Evolutionary conservation across 2,329 filamentous ascomycete species (phyloP).

Genomic region (Lasiodiplodia citricola): DNA sequence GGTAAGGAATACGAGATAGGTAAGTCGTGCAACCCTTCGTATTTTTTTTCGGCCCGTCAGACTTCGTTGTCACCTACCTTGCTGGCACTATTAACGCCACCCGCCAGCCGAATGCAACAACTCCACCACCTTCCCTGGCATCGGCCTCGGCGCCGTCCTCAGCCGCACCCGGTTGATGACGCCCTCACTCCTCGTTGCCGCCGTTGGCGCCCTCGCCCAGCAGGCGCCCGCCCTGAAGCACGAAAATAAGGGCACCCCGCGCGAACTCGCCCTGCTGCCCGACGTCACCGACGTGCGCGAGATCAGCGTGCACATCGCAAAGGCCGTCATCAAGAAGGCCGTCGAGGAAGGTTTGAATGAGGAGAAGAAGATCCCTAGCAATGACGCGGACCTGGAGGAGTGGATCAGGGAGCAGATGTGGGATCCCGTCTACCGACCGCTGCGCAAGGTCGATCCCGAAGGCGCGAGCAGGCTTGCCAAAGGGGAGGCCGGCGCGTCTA

Average conservation of each 20-base stretch:
- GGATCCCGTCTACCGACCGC: slow-evolving; percentile 70
- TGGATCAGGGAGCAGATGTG: slow-evolving; percentile 85
- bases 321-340: slow-evolving; percentile 74
- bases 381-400: slow-evolving; percentile 63
- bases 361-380: slow-evolving; percentile 67
- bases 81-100: neutral
- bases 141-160: slow-evolving; percentile 79
- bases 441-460: slow-evolving; percentile 61
- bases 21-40: slow-evolving; percentile 35
- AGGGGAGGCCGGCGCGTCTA: slow-evolving; percentile 59
- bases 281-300: slow-evolving; percentile 76
- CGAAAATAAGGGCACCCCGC: slow-evolving; percentile 42
- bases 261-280: slow-evolving; percentile 68
- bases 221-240: slow-evolving; percentile 73
- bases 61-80: neutral
- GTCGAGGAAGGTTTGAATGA: slow-evolving; percentile 71
- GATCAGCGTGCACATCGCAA: slow-evolving; percentile 79
- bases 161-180: slow-evolving; percentile 70
- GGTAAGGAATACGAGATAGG: slow-evolving; percentile 61
- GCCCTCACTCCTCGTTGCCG: slow-evolving; percentile 81
- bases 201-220: slow-evolving; percentile 73
- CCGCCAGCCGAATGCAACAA: slow-evolving; percentile 83
- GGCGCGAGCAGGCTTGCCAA: slow-evolving; percentile 63
- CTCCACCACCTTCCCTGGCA: slow-evolving; percentile 82
- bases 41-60: slow-evolving; percentile 36